Evolutionary conservation across 306 rosid species (phyloP).

Genomic region (Fragaria nilgerrensis): DNA sequence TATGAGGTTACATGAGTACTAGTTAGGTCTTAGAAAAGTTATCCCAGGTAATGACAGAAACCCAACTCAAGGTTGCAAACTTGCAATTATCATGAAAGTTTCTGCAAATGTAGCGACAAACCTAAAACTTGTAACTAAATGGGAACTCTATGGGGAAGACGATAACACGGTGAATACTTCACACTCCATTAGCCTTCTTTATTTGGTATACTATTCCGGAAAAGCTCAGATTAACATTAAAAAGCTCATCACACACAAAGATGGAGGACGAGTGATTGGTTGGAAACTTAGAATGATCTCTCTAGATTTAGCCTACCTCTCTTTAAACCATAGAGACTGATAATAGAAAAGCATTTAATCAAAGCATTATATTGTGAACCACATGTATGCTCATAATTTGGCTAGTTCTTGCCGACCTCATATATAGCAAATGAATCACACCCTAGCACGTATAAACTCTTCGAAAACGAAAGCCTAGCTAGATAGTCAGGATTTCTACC

Average conservation of each 20-base stretch:
- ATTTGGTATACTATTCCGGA: too few species aligned
- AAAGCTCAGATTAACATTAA: neutral
- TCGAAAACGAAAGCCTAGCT: neutral
- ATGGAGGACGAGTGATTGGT: neutral
- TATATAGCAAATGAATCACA: neutral
- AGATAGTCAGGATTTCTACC: neutral
- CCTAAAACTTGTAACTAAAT: neutral
- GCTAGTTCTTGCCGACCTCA: neutral
- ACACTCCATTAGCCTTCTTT: too few species aligned
- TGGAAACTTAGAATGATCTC: neutral
- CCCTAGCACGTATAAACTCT: neutral
- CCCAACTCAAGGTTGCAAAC: neutral
- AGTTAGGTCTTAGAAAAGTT: neutral
- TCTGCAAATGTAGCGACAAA: neutral
- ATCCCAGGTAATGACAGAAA: too few species aligned
- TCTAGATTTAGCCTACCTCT: neutral
- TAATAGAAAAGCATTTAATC: neutral
- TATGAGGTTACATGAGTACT: too few species aligned
- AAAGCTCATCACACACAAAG: neutral
- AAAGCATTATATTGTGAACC: neutral
- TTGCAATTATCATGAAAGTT: neutral
- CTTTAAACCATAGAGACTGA: neutral
- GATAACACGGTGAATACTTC: neutral
- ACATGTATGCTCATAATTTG: neutral
- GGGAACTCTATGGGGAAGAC: neutral